Conservation (phyloP, 2,329 filamentous ascomycete species). For the Cladosporium sp. region DNA sequence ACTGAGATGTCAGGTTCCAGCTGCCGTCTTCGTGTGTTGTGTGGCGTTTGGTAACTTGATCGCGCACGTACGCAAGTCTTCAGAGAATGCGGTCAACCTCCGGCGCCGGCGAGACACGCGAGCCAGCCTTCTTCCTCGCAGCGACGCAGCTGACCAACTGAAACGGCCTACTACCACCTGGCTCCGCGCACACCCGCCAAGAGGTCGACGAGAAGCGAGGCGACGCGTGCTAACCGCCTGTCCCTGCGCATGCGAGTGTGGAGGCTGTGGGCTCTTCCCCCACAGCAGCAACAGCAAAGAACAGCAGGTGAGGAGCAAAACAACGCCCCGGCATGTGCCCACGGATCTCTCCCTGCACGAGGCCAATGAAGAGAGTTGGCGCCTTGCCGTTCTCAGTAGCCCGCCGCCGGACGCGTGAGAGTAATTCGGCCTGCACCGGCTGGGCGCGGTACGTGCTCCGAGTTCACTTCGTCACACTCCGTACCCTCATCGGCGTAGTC, state of each 20-base stretch:
- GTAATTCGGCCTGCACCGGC: slow-evolving; percentile 4
- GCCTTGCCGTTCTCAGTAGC: background rate
- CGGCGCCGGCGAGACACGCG: slow-evolving; percentile 10
- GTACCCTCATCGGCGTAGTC: slow-evolving; percentile 6
- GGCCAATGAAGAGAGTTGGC: slow-evolving; percentile 2
- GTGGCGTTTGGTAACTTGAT: background rate
- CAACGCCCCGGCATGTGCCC: slow-evolving; percentile 5
- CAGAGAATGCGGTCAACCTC: slow-evolving; percentile 3
- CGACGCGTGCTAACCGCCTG: background rate
- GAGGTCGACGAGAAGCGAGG: background rate
- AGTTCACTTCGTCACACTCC: slow-evolving; percentile 11
- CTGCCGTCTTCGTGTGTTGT: background rate
- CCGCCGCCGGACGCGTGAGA: background rate
- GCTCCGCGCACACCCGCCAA: slow-evolving; percentile 1
- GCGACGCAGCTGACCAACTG: slow-evolving; percentile 3
- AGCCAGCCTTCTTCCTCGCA: background rate
- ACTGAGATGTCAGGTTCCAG: slow-evolving; percentile 2
- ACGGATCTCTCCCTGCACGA: slow-evolving; percentile 6
- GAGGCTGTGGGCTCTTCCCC: background rate
- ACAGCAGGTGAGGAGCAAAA: background rate
- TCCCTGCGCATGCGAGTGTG: slow-evolving; percentile 3
- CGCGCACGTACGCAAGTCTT: background rate
- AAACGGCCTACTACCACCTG: background rate
- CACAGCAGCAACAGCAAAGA: background rate
- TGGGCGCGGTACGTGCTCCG: slow-evolving; percentile 10